Conservation (phyloP, 768 basidiomycete species). For the Cystobasidium onofrii region DNA sequence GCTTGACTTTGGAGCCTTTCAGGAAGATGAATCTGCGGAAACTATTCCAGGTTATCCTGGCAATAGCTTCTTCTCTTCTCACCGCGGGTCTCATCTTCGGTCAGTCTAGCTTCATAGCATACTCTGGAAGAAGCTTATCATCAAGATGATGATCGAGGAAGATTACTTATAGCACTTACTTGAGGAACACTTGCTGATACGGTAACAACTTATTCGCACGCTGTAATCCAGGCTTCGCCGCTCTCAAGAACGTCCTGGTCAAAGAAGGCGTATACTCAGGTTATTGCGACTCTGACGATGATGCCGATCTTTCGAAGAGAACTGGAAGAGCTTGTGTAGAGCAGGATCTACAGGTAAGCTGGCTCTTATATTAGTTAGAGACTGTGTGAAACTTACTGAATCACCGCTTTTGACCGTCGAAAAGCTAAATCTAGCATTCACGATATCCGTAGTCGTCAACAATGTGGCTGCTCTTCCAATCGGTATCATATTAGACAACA, state of each 20-base stretch:
- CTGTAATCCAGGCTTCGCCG: conserved; percentile 9
- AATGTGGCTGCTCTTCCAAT: conserved; percentile 41
- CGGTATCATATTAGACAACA: conserved; percentile 43
- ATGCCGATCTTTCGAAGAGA: not conserved
- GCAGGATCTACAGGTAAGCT: conserved; percentile 18
- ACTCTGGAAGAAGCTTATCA: not conserved
- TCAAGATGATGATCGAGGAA: not conserved
- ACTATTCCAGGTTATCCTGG: conserved; percentile 14
- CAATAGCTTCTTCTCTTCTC: not conserved
- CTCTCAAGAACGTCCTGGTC: conserved; percentile 22
- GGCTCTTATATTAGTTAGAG: no score
- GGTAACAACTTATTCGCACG: not conserved
- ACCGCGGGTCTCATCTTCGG: conserved; percentile 27
- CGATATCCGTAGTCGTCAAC: conserved; percentile 45
- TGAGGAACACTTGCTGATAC: not conserved
- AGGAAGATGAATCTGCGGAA: not conserved
- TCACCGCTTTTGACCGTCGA: not conserved
- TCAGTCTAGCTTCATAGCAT: not conserved
- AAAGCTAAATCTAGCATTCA: conserved; percentile 44
- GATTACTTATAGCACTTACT: not conserved
- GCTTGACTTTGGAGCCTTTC: not conserved
- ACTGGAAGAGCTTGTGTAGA: conserved; percentile 25
- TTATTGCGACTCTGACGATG: conserved; percentile 11
- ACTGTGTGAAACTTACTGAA: no score
- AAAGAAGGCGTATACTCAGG: conserved; percentile 13